These are phyloP conservation scores for Xylaria palmicola DNA, from an alignment of 495 filamentous ascomycete species.

Conservation along the genomic window DNA sequence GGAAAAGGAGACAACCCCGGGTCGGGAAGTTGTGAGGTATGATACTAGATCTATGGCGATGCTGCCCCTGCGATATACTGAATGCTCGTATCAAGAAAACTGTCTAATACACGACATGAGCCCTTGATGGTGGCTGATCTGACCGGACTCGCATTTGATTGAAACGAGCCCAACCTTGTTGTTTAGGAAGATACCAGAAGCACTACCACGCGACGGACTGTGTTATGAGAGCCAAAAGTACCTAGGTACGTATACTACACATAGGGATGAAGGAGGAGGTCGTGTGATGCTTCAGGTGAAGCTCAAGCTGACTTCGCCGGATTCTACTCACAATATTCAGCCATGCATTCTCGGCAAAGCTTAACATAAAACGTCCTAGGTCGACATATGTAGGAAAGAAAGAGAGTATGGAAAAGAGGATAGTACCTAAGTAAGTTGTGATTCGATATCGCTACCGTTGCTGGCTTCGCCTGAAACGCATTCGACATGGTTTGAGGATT, in stretches of 20 bases:
- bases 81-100: no score
- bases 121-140: neutral
- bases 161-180: neutral
- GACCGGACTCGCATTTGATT: neutral
- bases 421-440: no score
- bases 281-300: conserved; percentile 6
- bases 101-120: no score
- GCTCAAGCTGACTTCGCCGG: neutral
- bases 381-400: neutral
- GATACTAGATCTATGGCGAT: neutral
- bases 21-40: neutral
- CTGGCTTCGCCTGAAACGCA: conserved; percentile 1
- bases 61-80: no score
- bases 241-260: neutral
- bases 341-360: no score
- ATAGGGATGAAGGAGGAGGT: neutral
- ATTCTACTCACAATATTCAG: no score
- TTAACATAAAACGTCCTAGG: no score
- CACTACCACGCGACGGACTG: neutral
- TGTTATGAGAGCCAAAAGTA: neutral
- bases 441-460: conserved; percentile 4
- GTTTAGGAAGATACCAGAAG: neutral
- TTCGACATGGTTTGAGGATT: neutral
- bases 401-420: neutral
- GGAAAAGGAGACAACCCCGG: neutral